A percentile compares a stretch with the other conserved stretches of the same genome.
phyloP scores from a whole-genome alignment of 345 rosid genomes.

The Tarenaya hassleriana region DNA sequence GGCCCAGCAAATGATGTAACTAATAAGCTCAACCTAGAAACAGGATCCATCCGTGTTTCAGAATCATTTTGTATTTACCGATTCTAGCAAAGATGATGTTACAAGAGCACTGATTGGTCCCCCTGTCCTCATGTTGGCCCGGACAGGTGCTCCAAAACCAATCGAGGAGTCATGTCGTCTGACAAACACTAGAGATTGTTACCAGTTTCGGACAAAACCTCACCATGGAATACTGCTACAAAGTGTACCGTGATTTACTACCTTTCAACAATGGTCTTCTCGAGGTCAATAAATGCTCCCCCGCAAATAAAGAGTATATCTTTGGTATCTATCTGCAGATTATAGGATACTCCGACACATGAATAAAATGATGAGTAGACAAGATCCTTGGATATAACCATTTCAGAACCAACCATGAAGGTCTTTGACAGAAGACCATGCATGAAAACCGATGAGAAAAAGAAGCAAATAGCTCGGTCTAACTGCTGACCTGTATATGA shows the following conservation, averaged over 20 bases:
- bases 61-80: constrained; percentile 32
- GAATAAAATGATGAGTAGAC: constrained; percentile 3
- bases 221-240: constrained; percentile 5
- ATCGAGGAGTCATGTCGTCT: constrained; percentile 95
- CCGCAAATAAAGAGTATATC: constrained; percentile 94
- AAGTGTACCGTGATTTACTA: constrained; percentile 30
- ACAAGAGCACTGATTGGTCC: constrained; percentile 59
- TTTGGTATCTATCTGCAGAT: constrained; percentile 78
- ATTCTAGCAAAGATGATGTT: constrained; percentile 83
- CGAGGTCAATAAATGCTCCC: constrained; percentile 92
- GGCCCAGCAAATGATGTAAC: background rate
- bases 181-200: constrained; percentile 20
- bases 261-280: constrained; percentile 93
- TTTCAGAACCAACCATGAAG: background rate
- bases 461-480: background rate
- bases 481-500: constrained; percentile 72
- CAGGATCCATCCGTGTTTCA: background rate
- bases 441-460: background rate
- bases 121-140: constrained; percentile 82
- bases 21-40: background rate
- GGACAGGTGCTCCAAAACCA: constrained; percentile 98
- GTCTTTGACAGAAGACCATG: background rate
- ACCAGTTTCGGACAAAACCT: constrained; percentile 17
- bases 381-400: background rate
- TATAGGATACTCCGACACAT: constrained; percentile 13